Conservation (phyloP, 164 flowering plant genomes). For the Sedum album region DNA sequence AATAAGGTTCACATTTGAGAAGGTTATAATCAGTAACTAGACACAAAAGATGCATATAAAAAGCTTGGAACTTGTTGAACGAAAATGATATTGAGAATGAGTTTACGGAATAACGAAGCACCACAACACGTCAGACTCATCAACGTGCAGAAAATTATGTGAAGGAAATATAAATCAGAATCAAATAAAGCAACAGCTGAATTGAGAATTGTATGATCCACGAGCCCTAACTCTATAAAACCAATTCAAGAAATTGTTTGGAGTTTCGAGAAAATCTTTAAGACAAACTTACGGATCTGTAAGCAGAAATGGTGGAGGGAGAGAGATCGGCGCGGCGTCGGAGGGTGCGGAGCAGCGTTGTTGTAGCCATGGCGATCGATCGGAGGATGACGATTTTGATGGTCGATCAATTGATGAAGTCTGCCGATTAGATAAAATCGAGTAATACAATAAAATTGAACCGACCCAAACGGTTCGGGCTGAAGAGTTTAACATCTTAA, state of each 20-base stretch:
- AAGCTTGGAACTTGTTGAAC: not conserved
- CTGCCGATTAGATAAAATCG: not conserved
- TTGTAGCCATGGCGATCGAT: not conserved
- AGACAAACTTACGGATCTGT: slow-evolving; percentile 6
- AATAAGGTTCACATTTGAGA: not conserved
- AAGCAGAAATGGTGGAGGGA: slow-evolving; percentile 37
- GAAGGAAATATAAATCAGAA: no score
- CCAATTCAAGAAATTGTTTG: not conserved
- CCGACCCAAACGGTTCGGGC: slow-evolving; percentile 34
- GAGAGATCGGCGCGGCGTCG: slow-evolving; percentile 36
- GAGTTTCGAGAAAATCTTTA: not conserved
- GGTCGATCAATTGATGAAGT: not conserved
- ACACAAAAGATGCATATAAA: no score
- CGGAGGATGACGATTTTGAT: not conserved
- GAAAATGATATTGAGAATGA: not conserved
- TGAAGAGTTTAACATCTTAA: no score
- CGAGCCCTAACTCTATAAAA: not conserved
- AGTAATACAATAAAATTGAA: no score
- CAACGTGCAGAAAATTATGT: not conserved
- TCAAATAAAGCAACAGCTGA: no score
- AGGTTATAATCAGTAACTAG: not conserved
- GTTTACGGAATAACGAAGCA: not conserved
- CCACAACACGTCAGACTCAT: no score
- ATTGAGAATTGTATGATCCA: no score
- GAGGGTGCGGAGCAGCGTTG: not conserved